Base-by-base conservation (phyloP, 805 yeast species). In the Priceomyces haplophilus region DNA sequence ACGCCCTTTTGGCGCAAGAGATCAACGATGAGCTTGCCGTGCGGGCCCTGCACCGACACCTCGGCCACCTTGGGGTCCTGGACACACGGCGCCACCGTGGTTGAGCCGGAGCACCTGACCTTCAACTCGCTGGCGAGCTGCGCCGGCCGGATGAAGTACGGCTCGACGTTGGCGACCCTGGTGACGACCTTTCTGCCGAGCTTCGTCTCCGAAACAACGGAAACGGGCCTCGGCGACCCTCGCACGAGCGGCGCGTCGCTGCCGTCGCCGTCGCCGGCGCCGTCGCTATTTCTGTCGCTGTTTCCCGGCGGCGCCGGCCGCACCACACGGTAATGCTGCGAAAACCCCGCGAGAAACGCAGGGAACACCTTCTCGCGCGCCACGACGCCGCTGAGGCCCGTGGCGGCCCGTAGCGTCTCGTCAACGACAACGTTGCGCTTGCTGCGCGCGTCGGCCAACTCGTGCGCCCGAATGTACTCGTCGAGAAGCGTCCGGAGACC, bases 41-140 rank as follows among this genome's bases (percentile, higher is more conserved):
- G 98, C 2, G 91, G 85, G 0, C 99, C 99, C 65, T 93, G 98
- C 2, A 93, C 95, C 37, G 81, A 75, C 3, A 93, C 88, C 53
- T 87, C 95, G 32, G 72, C 61, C 0, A 75, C 54, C 30, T 73
- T 75, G 3, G 83, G 82, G 40, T 78, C 75, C 31, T 76, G 77
- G 12, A 69, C 67, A 33, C 79, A 76, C 21, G 78, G 80, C 0
- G 83, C 83, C 8, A 86, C 73, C 0, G 96, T 82, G 0, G 93
- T 76, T 0, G 97, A 87, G 0, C 97, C 96, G 10, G 96, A 90
- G 59, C 98, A 93, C 49, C 81, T 82, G 16, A 80, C 79, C 45
- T 84, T 80, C 48, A 91, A 63, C 34, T 80, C 84, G 23, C 78
- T 80, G 2, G 95, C 82, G 13, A 93, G 62, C 7, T 72, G 72